Evolutionary conservation across 306 rosid species (phyloP).

Genomic region (Purshia tridentata): DNA sequence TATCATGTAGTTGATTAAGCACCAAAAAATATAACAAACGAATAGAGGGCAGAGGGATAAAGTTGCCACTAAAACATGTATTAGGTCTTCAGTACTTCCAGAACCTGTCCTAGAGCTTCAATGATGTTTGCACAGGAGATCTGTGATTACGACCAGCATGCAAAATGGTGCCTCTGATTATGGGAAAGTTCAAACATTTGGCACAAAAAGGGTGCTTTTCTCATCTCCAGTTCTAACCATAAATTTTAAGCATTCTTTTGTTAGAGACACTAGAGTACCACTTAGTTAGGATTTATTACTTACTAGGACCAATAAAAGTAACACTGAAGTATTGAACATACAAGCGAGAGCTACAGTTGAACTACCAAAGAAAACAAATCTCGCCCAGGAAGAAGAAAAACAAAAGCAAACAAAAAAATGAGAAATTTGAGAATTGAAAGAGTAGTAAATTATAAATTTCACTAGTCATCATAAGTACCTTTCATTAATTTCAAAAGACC

Average conservation of each 20-base stretch:
- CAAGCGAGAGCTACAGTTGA: neutral
- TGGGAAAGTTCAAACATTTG: neutral
- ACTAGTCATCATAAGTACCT: neutral
- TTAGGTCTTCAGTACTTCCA: neutral
- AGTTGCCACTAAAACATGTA: neutral
- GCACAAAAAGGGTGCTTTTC: neutral
- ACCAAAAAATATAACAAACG: neutral
- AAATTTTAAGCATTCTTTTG: neutral
- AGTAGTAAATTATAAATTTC: neutral
- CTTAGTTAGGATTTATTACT: too few species aligned
- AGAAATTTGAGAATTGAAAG: neutral
- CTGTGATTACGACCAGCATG: neutral
- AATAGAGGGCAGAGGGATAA: neutral
- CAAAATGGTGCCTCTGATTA: neutral
- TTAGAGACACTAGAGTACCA: neutral
- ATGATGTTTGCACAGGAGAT: neutral
- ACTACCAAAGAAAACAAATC: neutral
- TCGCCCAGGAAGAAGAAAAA: neutral
- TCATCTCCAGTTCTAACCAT: slow-evolving; percentile 4
- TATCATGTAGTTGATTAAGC: neutral
- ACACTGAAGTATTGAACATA: neutral
- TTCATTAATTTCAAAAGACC: too few species aligned
- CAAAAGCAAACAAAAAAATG: neutral
- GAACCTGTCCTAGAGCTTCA: too few species aligned
- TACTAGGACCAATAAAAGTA: neutral